Conservation (phyloP, 164 flowering plant genomes). For the Platanus orientalis region DNA sequence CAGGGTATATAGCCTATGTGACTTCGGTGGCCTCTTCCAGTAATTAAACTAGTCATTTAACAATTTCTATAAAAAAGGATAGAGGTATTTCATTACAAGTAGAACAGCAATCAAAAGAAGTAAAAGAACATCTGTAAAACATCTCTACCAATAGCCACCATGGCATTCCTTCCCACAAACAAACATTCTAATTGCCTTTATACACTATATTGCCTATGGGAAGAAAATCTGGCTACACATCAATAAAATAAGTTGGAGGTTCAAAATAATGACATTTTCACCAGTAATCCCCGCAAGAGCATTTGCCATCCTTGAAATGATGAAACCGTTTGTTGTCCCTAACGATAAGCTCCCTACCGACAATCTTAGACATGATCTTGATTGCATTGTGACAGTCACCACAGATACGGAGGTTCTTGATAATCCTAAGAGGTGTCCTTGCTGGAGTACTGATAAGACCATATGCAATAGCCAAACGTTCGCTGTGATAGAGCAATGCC, state of each 20-base stretch:
- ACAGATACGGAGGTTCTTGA: slow-evolving; percentile 80
- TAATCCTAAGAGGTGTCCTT: slow-evolving; percentile 67
- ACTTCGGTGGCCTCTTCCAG: no score
- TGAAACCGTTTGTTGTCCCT: slow-evolving; percentile 87
- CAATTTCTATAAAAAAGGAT: no score
- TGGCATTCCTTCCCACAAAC: no score
- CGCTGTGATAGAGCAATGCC: slow-evolving; percentile 83
- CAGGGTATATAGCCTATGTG: no score
- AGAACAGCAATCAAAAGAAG: no score
- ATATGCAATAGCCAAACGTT: slow-evolving; percentile 81
- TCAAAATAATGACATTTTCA: slow-evolving; percentile 16
- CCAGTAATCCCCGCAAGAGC: slow-evolving; percentile 92
- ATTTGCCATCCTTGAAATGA: slow-evolving; percentile 84
- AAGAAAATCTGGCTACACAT: no score
- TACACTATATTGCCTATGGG: no score
- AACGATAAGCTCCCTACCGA: slow-evolving; percentile 83
- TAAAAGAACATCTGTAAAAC: no score
- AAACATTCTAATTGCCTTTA: no score
- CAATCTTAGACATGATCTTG: slow-evolving; percentile 85
- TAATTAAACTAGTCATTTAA: no score
- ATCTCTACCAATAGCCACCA: no score
- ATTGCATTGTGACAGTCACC: slow-evolving; percentile 91
- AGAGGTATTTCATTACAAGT: no score
- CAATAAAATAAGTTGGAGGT: neutral
- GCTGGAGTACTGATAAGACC: slow-evolving; percentile 88